A percentile compares a stretch with the other conserved stretches of the same genome.
These are phyloP conservation scores for Pseudogymnoascus sp. DNA, from an alignment of 2,329 filamentous ascomycete species.

Conservation along the genomic window DNA sequence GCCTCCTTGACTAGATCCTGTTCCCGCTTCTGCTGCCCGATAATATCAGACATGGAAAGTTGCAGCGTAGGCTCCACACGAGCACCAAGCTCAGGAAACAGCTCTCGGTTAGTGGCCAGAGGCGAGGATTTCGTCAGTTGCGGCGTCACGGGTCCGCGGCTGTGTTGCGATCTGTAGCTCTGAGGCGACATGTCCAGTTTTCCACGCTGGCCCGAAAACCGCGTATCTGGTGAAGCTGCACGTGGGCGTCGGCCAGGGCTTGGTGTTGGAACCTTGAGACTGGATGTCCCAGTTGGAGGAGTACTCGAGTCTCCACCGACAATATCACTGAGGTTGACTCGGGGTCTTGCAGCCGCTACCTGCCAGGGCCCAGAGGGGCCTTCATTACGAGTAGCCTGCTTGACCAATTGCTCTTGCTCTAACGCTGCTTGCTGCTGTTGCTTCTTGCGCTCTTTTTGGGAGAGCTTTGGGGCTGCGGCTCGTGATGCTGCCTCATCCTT, in stretches of 20 bases:
- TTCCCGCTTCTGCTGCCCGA: slow-evolving; percentile 77
- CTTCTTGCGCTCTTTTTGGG: slow-evolving; percentile 87
- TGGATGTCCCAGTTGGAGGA: slow-evolving; percentile 25
- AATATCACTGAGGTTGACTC: slow-evolving; percentile 44
- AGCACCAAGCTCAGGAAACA: not conserved
- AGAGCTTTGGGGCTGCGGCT: slow-evolving; percentile 53
- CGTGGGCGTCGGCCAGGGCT: slow-evolving; percentile 26
- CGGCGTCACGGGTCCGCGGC: slow-evolving; percentile 26
- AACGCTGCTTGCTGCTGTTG: slow-evolving; percentile 54
- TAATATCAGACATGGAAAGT: slow-evolving; percentile 78
- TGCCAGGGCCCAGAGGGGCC: slow-evolving; percentile 58
- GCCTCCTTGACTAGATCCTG: slow-evolving; percentile 77
- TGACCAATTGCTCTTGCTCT: slow-evolving; percentile 22
- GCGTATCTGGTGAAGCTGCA: slow-evolving; percentile 54
- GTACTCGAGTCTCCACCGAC: slow-evolving; percentile 26
- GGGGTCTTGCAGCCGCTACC: slow-evolving; percentile 40
- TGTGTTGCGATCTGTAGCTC: slow-evolving; percentile 29
- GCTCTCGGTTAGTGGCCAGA: not conserved
- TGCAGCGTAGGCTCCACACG: slow-evolving; percentile 44
- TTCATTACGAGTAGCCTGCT: not conserved
- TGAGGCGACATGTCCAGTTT: not conserved
- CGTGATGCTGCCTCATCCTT: slow-evolving; percentile 29
- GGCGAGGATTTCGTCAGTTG: not conserved
- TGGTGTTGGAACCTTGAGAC: slow-evolving; percentile 25
- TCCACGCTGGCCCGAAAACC: slow-evolving; percentile 48